Percentiles rank a stretch among this genome's conserved stretches.
phyloP scores from a whole-genome alignment of 1,139 yeast species.

The Diutina pseudorugosa region DNA sequence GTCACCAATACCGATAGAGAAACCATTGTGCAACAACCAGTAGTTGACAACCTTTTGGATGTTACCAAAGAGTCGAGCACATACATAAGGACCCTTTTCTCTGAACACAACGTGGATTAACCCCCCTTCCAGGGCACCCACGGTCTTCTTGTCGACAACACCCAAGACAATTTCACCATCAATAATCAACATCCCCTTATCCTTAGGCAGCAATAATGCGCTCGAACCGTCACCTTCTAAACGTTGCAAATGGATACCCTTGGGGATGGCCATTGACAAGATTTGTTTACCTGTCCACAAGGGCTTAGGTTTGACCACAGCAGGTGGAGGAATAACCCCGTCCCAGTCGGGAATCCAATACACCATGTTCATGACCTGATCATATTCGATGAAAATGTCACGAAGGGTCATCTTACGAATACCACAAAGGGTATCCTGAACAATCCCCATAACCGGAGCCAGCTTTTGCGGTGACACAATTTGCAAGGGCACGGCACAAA shows the following conservation, averaged over 20 bases:
- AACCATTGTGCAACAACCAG: conserved; percentile 94
- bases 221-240: conserved; percentile 64
- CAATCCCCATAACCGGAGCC: conserved; percentile 99
- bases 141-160: conserved; percentile 94
- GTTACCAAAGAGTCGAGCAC: conserved; percentile 86
- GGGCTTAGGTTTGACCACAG: conserved; percentile 88
- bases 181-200: conserved; percentile 82
- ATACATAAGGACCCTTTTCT: conserved; percentile 86
- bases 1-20: conserved; percentile 98
- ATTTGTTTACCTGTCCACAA: conserved; percentile 97
- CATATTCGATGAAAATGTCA: conserved; percentile 79
- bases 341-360: conserved; percentile 99
- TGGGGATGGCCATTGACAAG: conserved; percentile 85
- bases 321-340: conserved; percentile 97
- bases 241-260: conserved; percentile 88
- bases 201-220: conserved; percentile 75
- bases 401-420: conserved; percentile 89
- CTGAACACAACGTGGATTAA: conserved; percentile 93
- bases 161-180: conserved; percentile 96
- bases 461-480: conserved; percentile 97
- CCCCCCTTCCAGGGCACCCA: conserved; percentile 98
- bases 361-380: conserved; percentile 90
- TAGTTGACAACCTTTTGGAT: conserved; percentile 91
- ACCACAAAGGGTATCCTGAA: conserved; percentile 97
- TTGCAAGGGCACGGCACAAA: conserved; percentile 94